phyloP scores from a whole-genome alignment of 441 rosid genomes.

The Geranium incanum region DNA sequence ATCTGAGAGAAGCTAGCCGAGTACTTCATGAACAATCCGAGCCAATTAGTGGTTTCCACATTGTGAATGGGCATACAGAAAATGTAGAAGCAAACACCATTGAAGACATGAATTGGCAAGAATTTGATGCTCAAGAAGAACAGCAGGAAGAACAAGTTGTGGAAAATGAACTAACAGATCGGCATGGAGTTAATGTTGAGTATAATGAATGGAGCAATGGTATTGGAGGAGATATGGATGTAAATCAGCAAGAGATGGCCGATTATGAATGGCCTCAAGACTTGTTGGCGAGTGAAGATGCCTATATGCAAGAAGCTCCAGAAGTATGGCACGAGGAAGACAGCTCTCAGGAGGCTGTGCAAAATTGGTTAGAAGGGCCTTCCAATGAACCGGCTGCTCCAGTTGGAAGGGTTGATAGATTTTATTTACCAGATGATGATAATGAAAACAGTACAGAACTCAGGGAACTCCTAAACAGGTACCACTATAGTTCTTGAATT shows the following conservation, averaged over 20 bases:
- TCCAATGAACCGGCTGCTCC: constrained; percentile 40
- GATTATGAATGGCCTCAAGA: constrained; percentile 31
- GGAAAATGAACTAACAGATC: constrained; percentile 36
- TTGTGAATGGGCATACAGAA: constrained; percentile 18
- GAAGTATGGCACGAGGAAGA: constrained; percentile 36
- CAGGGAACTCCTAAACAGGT: constrained; percentile 83
- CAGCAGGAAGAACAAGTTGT: constrained; percentile 32
- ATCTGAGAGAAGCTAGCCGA: constrained; percentile 26
- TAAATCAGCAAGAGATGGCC: constrained; percentile 30
- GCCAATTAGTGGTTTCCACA: constrained; percentile 26
- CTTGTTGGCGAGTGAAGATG: constrained; percentile 31
- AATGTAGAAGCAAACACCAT: constrained; percentile 28
- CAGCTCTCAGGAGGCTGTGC: constrained; percentile 45
- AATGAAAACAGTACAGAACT: constrained; percentile 56
- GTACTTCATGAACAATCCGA: constrained; percentile 29
- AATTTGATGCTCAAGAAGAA: constrained; percentile 31
- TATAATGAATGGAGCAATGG: constrained; percentile 35
- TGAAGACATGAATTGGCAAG: constrained; percentile 28
- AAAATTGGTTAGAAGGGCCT: constrained; percentile 50
- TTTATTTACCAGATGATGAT: constrained; percentile 53
- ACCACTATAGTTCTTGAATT: constrained; percentile 12
- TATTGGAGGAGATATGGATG: constrained; percentile 31
- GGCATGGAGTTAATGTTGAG: constrained; percentile 35
- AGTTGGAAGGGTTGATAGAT: constrained; percentile 38
- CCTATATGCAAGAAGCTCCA: constrained; percentile 30